Evolutionary conservation across 2,329 filamentous ascomycete genomes (phyloP).

Genomic region (Ophiosphaerella narmari): DNA sequence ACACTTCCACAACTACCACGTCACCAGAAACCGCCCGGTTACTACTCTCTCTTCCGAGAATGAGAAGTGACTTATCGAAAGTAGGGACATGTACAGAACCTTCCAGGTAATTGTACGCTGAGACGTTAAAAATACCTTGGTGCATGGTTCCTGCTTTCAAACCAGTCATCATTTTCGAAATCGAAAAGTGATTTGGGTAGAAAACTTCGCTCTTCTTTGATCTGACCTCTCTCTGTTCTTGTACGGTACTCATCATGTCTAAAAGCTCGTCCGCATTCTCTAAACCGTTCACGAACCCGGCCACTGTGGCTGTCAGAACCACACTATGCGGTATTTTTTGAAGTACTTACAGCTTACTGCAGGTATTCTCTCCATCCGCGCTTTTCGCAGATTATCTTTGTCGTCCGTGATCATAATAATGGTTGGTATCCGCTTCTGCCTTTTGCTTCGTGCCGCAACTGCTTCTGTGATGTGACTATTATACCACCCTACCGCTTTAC

Average conservation of each 20-base stretch:
- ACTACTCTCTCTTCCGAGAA: constrained; percentile 93
- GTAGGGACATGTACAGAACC: constrained; percentile 87
- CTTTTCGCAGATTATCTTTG: constrained; percentile 81
- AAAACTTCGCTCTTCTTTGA: constrained; percentile 72
- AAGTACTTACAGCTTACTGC: constrained; percentile 60
- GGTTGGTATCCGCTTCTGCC: constrained; percentile 65
- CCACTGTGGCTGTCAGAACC: constrained; percentile 37
- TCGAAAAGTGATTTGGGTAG: constrained; percentile 85
- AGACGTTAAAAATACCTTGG: constrained; percentile 94
- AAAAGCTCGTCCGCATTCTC: constrained; percentile 83
- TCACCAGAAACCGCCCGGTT: constrained; percentile 93
- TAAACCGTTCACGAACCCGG: constrained; percentile 80
- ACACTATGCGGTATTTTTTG: not conserved
- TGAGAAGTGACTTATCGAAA: constrained; percentile 85
- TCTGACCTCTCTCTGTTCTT: constrained; percentile 68
- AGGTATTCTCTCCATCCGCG: constrained; percentile 73
- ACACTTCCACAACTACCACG: constrained; percentile 86
- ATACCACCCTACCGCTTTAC: constrained; percentile 89
- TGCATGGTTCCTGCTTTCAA: constrained; percentile 87
- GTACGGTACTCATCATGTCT: constrained; percentile 87
- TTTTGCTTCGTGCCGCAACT: constrained; percentile 57
- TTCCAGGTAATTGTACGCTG: constrained; percentile 96
- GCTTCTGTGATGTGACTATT: constrained; percentile 74
- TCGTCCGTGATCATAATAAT: constrained; percentile 96
- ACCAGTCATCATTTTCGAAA: constrained; percentile 93